These are phyloP conservation scores for Yarrowia sp. DNA, from an alignment of 805 yeast species.

Conservation along the genomic window DNA sequence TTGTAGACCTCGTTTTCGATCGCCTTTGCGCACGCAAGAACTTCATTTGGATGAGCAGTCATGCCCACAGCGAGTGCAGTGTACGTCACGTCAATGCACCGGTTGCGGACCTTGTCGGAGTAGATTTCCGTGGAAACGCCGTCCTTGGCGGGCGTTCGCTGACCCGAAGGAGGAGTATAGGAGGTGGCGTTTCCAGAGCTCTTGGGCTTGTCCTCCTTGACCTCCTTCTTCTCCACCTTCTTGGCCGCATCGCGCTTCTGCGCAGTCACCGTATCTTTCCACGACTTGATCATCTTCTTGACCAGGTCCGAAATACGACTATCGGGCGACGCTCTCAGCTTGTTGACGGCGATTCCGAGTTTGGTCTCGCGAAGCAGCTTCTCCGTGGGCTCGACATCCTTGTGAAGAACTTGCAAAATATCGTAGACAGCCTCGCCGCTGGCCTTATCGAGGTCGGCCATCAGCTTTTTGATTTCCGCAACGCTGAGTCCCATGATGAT, in stretches of 20 bases:
- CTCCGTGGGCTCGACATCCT: conserved; percentile 80
- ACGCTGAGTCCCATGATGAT: conserved; percentile 28
- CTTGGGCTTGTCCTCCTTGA: too few species aligned
- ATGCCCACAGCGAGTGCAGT: conserved; percentile 87
- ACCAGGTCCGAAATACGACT: conserved; percentile 60
- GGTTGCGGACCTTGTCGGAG: conserved; percentile 77
- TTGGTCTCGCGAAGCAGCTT: conserved; percentile 84
- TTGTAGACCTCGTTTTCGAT: conserved; percentile 72
- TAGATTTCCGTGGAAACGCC: conserved; percentile 70
- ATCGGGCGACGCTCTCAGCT: conserved; percentile 72
- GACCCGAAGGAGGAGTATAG: conserved; percentile 48
- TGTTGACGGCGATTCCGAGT: conserved; percentile 96
- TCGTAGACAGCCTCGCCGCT: conserved; percentile 60
- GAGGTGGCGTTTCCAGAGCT: conserved; percentile 30
- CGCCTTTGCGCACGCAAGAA: conserved; percentile 61
- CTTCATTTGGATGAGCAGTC: conserved; percentile 53
- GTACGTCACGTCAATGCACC: conserved; percentile 78
- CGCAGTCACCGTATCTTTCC: conserved; percentile 82
- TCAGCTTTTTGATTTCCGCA: conserved; percentile 72
- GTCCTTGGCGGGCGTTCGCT: conserved; percentile 79
- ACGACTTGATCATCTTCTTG: conserved; percentile 73
- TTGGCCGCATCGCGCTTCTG: conserved; percentile 36
- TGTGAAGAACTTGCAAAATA: conserved; percentile 61
- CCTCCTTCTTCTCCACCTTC: conserved; percentile 25
- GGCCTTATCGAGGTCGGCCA: conserved; percentile 72